A percentile compares a stretch with the other conserved stretches of the same genome.
Evolutionary conservation across 805 yeast species (phyloP).

Genomic region (Priceomyces fermenticarens): DNA sequence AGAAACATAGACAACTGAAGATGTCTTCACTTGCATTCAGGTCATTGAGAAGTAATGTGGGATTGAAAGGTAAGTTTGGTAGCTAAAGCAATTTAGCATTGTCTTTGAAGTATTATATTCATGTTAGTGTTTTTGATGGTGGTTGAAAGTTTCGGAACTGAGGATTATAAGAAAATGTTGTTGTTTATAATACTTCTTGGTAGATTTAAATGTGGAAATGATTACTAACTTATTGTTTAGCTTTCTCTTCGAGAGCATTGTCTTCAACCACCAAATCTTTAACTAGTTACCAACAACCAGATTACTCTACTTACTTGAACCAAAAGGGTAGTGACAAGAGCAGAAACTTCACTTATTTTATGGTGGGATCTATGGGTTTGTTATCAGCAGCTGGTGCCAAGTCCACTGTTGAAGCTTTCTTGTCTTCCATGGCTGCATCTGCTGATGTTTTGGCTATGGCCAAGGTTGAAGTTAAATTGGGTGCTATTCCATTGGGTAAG

Average conservation of each 20-base stretch:
- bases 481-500: slow-evolving; percentile 94
- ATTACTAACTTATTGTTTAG: slow-evolving; percentile 21
- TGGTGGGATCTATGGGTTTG: slow-evolving; percentile 94
- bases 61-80: slow-evolving; percentile 36
- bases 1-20: slow-evolving; percentile 6
- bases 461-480: slow-evolving; percentile 94
- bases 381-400: slow-evolving; percentile 92
- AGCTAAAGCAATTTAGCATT: neutral
- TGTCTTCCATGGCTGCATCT: slow-evolving; percentile 93
- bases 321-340: slow-evolving; percentile 62
- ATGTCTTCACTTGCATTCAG: slow-evolving; percentile 44
- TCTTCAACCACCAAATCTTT: slow-evolving; percentile 54
- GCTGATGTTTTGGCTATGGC: slow-evolving; percentile 99
- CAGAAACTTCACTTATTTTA: slow-evolving; percentile 90
- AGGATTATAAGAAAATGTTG: neutral
- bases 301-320: slow-evolving; percentile 78
- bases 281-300: slow-evolving; percentile 87
- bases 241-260: slow-evolving; percentile 44
- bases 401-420: slow-evolving; percentile 90
- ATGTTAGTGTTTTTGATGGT: neutral
- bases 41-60: slow-evolving; percentile 42
- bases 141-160: neutral
- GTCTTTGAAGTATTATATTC: too few relatives aligned
- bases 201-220: too few relatives aligned
- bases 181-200: neutral